Conservation (phyloP, 164 flowering plant species). For the Cinnamomum chago region DNA sequence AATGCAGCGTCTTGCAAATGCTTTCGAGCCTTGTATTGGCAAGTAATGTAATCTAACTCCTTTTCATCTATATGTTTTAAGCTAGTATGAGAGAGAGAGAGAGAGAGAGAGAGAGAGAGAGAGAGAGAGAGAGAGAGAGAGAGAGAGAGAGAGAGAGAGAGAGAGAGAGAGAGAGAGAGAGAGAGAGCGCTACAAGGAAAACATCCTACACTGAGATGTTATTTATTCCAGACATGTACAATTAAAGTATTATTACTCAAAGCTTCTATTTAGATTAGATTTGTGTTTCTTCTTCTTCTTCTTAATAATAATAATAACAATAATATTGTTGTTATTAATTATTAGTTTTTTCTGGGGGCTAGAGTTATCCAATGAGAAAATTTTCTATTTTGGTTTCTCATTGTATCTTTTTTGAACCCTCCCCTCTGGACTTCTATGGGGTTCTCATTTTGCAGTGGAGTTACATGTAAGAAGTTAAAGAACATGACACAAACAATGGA, state of each 20-base stretch:
- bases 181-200: background rate
- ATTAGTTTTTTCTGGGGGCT: too few relatives aligned
- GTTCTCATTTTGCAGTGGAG: too few relatives aligned
- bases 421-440: too few relatives aligned
- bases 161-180: background rate
- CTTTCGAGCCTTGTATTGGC: constrained; percentile 17
- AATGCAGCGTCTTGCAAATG: constrained; percentile 51
- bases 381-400: background rate
- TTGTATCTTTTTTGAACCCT: background rate
- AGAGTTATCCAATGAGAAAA: background rate
- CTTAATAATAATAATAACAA: too few relatives aligned
- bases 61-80: background rate
- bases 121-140: background rate
- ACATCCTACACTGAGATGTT: background rate
- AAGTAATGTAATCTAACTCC: constrained; percentile 18
- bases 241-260: constrained; percentile 10
- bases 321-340: background rate
- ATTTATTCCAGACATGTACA: constrained; percentile 27
- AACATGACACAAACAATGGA: too few relatives aligned
- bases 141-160: background rate
- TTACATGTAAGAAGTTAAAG: too few relatives aligned
- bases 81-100: constrained; percentile 2
- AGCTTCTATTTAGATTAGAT: background rate
- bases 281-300: background rate
- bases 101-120: constrained; percentile 2